phyloP scores from a whole-genome alignment of 139 green algal genomes.

The Micractinium sp. region DNA sequence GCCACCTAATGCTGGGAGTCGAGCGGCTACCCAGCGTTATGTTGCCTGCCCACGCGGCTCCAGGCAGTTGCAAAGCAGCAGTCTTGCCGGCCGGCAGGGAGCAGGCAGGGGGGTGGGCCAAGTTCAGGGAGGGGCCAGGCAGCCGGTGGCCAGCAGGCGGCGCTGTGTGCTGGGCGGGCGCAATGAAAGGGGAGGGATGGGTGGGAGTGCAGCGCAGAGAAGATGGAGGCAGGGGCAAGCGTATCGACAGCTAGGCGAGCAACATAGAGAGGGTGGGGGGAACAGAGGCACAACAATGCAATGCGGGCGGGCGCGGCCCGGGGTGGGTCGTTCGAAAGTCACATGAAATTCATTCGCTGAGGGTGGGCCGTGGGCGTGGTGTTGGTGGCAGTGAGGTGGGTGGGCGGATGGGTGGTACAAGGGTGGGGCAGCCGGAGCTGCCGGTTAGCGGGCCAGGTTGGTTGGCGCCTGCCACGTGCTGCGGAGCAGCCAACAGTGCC shows the following conservation, averaged over 20 bases:
- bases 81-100: no score
- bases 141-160: no score
- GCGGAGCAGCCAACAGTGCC: background rate
- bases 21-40: no score
- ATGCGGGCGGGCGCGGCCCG: background rate
- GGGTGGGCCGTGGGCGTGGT: background rate
- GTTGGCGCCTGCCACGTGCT: background rate
- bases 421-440: background rate
- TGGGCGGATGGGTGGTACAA: background rate
- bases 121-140: background rate
- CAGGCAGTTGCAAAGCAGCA: no score
- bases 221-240: background rate
- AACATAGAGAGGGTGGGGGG: background rate
- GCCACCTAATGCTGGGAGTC: no score
- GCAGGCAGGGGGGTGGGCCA: no score
- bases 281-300: background rate
- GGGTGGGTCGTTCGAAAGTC: background rate
- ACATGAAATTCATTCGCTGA: background rate
- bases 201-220: background rate
- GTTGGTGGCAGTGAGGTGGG: background rate
- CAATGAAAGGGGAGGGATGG: background rate
- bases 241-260: background rate
- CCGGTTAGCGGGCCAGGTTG: no score
- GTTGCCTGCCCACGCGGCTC: no score
- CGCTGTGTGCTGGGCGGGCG: no score